Conservation (phyloP, 345 rosid species). For the Rhizophora mangle region DNA sequence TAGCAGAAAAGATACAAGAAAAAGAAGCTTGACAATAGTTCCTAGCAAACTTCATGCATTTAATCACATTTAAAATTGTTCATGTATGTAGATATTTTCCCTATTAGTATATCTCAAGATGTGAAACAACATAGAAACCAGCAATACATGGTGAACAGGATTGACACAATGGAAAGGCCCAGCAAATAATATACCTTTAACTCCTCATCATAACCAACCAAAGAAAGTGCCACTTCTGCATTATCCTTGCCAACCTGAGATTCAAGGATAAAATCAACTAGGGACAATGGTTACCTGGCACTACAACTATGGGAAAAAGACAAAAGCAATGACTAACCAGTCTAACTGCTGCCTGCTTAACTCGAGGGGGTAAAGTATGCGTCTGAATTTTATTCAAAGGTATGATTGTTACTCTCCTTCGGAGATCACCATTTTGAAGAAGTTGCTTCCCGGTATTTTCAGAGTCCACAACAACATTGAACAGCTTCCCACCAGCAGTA, state of each 20-base stretch:
- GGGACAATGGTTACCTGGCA: not conserved
- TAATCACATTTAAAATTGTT: not conserved
- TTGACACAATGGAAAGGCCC: not conserved
- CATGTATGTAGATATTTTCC: not conserved
- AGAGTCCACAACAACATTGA: conserved; percentile 85
- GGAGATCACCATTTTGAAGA: conserved; percentile 90
- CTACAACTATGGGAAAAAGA: not conserved
- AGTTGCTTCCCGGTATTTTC: conserved; percentile 91
- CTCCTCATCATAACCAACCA: conserved; percentile 75
- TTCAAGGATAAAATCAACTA: conserved; percentile 13
- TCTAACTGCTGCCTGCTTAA: conserved; percentile 68
- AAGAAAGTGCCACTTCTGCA: conserved; percentile 87
- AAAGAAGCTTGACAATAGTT: conserved; percentile 6
- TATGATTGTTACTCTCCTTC: conserved; percentile 86
- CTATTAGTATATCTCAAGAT: too few species aligned
- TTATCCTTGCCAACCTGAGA: conserved; percentile 89
- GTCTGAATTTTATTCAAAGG: conserved; percentile 88
- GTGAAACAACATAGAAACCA: not conserved
- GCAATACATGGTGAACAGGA: not conserved
- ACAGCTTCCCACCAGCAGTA: conserved; percentile 88
- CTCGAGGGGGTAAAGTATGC: conserved; percentile 47
- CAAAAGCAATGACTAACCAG: conserved; percentile 52
- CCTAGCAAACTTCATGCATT: not conserved
- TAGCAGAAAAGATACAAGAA: conserved; percentile 9
- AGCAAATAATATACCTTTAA: conserved; percentile 47